These are phyloP conservation scores for Polygonum maritimum DNA, from an alignment of 148 eudicot species.

Conservation along the genomic window DNA sequence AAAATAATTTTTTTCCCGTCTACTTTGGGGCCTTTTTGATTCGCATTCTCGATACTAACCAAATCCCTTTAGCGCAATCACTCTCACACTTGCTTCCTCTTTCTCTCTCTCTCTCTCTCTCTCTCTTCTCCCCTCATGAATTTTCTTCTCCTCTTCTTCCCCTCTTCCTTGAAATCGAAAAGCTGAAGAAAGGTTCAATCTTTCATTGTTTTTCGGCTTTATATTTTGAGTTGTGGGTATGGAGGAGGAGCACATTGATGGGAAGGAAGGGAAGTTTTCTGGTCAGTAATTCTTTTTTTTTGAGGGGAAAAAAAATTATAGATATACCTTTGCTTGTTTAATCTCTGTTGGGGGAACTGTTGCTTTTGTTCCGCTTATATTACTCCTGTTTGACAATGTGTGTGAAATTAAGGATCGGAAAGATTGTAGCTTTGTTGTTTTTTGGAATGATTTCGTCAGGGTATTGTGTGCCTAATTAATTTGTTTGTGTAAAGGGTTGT, in stretches of 20 bases:
- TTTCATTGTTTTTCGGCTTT: not conserved
- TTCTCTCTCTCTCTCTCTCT: not conserved
- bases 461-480: not conserved
- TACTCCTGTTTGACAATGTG: not conserved
- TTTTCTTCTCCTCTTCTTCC: not conserved
- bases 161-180: not conserved
- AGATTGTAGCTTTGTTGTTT: not conserved
- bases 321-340: not conserved
- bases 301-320: not conserved
- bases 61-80: constrained; percentile 13
- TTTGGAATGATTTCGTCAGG: not conserved
- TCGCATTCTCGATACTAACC: constrained; percentile 10
- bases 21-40: constrained; percentile 9
- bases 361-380: not conserved
- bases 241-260: not conserved
- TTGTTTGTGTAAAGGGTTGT: not conserved
- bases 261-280: not conserved
- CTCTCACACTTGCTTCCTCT: not conserved
- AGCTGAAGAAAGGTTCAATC: not conserved
- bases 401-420: constrained; percentile 2
- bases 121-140: constrained; percentile 5
- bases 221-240: not conserved
- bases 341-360: not conserved
- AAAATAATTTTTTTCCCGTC: not conserved
- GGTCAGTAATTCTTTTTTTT: not conserved